phyloP scores from a whole-genome alignment of 2,329 filamentous ascomycete genomes.

The Intubia oerlemansii region DNA sequence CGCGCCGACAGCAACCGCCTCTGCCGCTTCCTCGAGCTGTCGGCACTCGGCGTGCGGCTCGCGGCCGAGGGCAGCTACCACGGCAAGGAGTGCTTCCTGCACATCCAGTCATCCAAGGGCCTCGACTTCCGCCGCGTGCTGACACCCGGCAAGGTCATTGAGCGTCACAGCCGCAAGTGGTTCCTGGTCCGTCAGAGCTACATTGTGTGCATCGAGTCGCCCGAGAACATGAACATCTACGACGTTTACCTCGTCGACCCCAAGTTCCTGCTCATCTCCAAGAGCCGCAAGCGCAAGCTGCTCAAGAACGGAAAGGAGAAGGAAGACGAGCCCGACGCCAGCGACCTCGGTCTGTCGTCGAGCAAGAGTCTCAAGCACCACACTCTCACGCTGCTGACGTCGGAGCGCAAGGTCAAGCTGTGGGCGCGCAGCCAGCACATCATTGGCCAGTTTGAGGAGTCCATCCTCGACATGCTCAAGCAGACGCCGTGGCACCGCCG shows the following conservation, averaged over 20 bases:
- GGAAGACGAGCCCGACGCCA: conserved; percentile 14
- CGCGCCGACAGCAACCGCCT: conserved; percentile 84
- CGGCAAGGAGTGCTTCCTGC: conserved; percentile 85
- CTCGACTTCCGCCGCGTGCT: conserved; percentile 67
- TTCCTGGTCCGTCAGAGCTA: conserved; percentile 97
- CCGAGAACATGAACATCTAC: conserved; percentile 96
- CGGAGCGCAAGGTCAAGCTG: conserved; percentile 78
- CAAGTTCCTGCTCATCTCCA: conserved; percentile 63
- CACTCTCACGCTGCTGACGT: conserved; percentile 69
- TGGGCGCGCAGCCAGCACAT: conserved; percentile 81
- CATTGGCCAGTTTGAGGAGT: conserved; percentile 81
- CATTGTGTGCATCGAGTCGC: conserved; percentile 93
- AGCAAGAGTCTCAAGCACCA: conserved; percentile 41
- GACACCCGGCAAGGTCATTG: conserved; percentile 57
- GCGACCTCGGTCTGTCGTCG: conserved; percentile 27
- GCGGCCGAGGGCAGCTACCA: conserved; percentile 94
- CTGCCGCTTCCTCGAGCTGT: conserved; percentile 89
- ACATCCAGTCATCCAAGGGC: conserved; percentile 80
- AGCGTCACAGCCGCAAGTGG: conserved; percentile 82
- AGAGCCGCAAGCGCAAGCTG: conserved; percentile 31
- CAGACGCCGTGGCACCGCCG: conserved; percentile 64
- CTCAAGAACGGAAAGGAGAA: conserved; percentile 26
- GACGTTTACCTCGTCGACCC: conserved; percentile 95
- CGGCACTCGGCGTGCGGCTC: conserved; percentile 77
- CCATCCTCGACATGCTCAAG: conserved; percentile 65